phyloP scores from a whole-genome alignment of 148 eudicot species.

The Simmondsia chinensis region DNA sequence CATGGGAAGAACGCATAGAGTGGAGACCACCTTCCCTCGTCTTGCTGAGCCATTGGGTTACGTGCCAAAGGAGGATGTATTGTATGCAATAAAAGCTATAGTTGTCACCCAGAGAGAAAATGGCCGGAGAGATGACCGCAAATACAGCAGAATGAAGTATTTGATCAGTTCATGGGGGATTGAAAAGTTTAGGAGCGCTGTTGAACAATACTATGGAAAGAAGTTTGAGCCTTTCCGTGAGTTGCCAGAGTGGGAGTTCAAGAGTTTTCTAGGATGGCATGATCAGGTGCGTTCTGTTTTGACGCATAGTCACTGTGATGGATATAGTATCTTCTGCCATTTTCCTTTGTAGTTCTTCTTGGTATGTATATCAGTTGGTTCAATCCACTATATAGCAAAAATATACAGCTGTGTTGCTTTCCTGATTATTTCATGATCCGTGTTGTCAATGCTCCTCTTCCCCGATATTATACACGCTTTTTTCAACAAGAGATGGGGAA shows the following conservation, averaged over 20 bases:
- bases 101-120: constrained; percentile 94
- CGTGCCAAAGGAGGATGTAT: constrained; percentile 91
- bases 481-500: too few species aligned
- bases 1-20: constrained; percentile 95
- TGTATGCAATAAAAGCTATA: constrained; percentile 94
- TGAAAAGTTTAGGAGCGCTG: constrained; percentile 84
- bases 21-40: constrained; percentile 84
- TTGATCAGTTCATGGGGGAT: constrained; percentile 97
- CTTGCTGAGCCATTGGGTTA: constrained; percentile 93
- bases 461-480: too few species aligned
- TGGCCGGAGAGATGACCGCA: constrained; percentile 98
- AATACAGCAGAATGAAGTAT: constrained; percentile 92
- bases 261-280: constrained; percentile 96
- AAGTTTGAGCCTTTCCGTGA: constrained; percentile 76
- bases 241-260: constrained; percentile 94
- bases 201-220: constrained; percentile 87
- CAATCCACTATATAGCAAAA: background rate
- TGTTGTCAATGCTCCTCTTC: too few species aligned
- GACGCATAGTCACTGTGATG: constrained; percentile 2
- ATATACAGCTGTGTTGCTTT: background rate
- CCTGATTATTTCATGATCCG: too few species aligned
- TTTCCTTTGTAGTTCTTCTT: background rate
- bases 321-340: background rate
- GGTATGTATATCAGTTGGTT: background rate
- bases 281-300: constrained; percentile 68